Conservation (phyloP, 176 grass and related monocot genomes). For the Aegilops bicornis region DNA sequence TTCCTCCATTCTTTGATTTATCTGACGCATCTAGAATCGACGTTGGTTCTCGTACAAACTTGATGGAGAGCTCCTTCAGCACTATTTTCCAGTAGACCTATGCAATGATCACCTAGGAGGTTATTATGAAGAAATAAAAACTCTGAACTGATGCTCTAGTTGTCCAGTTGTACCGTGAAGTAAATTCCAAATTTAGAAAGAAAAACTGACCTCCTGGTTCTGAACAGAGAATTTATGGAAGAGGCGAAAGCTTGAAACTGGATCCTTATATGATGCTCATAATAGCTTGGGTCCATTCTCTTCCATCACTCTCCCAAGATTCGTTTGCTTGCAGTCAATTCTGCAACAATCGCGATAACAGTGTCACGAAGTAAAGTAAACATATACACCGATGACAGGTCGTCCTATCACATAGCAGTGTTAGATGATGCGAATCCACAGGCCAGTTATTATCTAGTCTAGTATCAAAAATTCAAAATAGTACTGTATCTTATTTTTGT, state of each 20-base stretch:
- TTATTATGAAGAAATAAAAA: not conserved
- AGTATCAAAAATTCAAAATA: no score
- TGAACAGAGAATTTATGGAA: conserved; percentile 58
- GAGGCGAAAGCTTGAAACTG: conserved; percentile 57
- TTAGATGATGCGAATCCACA: not conserved
- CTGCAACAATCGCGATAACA: conserved; percentile 30
- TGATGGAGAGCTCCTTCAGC: no score
- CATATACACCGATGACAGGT: no score
- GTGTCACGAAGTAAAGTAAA: not conserved
- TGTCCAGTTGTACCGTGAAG: not conserved
- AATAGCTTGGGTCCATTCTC: conserved; percentile 56
- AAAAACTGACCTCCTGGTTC: conserved; percentile 68
- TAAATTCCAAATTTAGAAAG: not conserved
- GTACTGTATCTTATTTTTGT: not conserved
- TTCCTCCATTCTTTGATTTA: no score
- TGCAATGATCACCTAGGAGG: no score
- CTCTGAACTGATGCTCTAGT: not conserved
- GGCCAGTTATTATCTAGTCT: no score
- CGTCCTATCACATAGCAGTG: no score
- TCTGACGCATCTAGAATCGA: no score
- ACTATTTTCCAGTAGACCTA: no score
- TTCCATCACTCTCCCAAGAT: conserved; percentile 91
- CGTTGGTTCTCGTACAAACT: no score
- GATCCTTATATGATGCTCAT: conserved; percentile 75
- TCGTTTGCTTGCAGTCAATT: conserved; percentile 63